Conservation (phyloP, 1,284 basidiomycete species). For the Neotropicomus parvogracilis region DNA sequence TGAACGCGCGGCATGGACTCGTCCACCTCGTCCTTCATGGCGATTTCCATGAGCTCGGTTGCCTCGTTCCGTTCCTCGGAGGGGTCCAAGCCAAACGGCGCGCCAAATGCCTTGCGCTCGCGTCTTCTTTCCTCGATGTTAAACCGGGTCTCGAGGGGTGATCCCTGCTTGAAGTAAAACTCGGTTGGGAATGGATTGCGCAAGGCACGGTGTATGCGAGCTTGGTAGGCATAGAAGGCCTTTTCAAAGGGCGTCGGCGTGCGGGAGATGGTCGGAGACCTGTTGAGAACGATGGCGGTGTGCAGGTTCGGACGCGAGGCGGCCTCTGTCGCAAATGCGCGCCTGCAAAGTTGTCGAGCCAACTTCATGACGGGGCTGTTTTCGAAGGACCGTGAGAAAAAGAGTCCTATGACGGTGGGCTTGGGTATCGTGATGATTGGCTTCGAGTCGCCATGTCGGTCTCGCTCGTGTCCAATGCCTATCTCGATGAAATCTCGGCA, state of each 20-base stretch:
- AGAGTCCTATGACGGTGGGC: background rate
- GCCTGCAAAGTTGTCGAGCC: constrained; percentile 16
- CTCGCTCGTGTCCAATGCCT: constrained; percentile 81
- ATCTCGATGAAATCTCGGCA: constrained; percentile 82
- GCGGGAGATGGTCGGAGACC: constrained; percentile 78
- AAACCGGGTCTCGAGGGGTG: constrained; percentile 82
- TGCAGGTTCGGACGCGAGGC: constrained; percentile 31
- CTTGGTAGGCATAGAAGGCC: constrained; percentile 86
- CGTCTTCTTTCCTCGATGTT: constrained; percentile 67
- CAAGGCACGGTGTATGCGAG: constrained; percentile 77
- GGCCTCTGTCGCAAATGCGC: constrained; percentile 38
- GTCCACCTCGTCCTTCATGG: constrained; percentile 62
- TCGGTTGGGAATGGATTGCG: constrained; percentile 87
- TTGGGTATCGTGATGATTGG: background rate
- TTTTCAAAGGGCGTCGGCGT: constrained; percentile 76
- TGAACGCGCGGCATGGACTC: constrained; percentile 57
- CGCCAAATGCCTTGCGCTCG: constrained; percentile 70
- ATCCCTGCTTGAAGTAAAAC: constrained; percentile 95
- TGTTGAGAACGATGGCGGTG: constrained; percentile 75
- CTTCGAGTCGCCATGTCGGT: constrained; percentile 56
- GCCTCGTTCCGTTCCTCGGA: constrained; percentile 50
- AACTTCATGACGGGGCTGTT: constrained; percentile 1
- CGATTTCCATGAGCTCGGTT: constrained; percentile 53
- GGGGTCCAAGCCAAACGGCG: constrained; percentile 44
- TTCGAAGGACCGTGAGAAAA: constrained; percentile 10